Conservation (phyloP, 805 yeast genomes). For the Vanderwaltozyma verrucispora region DNA sequence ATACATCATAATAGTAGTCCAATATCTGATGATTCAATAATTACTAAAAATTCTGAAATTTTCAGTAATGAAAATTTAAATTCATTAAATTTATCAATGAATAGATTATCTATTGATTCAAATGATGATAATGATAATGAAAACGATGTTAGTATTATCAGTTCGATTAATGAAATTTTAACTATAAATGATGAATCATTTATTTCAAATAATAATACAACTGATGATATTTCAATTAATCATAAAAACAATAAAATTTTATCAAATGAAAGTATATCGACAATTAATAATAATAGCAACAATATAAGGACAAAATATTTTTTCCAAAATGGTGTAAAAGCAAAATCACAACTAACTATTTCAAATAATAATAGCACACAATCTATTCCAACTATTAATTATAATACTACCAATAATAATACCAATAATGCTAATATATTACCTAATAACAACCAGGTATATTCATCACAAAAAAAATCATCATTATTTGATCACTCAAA, state of each 20-base stretch:
- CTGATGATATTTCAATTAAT: background rate
- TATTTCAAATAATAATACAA: background rate
- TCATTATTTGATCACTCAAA: constrained; percentile 9
- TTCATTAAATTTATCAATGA: background rate
- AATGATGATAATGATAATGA: constrained; percentile 1
- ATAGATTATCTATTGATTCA: constrained; percentile 1
- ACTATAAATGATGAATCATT: background rate
- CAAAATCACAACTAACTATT: background rate
- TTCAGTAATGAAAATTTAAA: constrained; percentile 3
- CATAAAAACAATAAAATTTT: background rate
- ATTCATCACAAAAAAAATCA: background rate
- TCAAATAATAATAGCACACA: background rate
- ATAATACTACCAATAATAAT: too few species aligned
- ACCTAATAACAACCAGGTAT: background rate
- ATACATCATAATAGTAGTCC: constrained; percentile 15
- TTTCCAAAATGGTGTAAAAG: background rate
- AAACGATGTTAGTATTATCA: constrained; percentile 1
- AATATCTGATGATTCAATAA: constrained; percentile 20
- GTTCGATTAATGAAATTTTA: background rate
- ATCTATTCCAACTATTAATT: too few species aligned
- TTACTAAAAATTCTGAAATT: constrained; percentile 17
- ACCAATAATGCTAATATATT: background rate
- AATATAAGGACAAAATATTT: constrained; percentile 1
- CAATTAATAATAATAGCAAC: background rate
- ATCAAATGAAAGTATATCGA: background rate